Evolutionary conservation across 2,329 filamentous ascomycete species (phyloP), one percentile per base, ranked within the genome.

Genomic region (Trichoderma sp.): DNA sequence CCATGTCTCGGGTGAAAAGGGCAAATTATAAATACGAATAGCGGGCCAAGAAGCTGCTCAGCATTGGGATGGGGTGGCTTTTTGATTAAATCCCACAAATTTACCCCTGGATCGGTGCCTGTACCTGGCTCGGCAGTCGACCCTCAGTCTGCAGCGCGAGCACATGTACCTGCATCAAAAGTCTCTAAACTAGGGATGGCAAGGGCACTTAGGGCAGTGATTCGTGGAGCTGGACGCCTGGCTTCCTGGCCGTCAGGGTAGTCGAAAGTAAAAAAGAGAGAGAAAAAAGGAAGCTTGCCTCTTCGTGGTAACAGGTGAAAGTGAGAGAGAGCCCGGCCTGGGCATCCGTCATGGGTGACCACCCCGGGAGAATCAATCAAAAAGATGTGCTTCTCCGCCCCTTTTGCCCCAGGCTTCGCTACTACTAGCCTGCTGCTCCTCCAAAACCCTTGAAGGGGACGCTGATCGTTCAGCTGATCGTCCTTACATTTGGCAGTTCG

Each of bases 11-110:
- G 53, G 47, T 68, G 64, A 64, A 59, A 71, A 71, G 70, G 70
- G 70, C 55, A 71, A 68, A 68, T 71, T 71, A 64, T 68, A 57
- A 71, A 71, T 71, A 71, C 70, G 70, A 71, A 71, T 67, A 64
- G 68, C 55, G 55, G 63, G 65, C 26, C 58, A 61, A 23, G 30
- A n/a, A 28, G 65, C 55, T 26, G 62, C 70, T 59, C 13, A 39
- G 34, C 59, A 32, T 57, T 55, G 62, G 43, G 47, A 43, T 50
- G 68, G 67, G 39, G 67, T 62, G 64, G 50, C 20, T 53, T n/a
- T 70, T 70, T 70, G 58, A 70, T 70, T 70, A 70, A 70, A 47
- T 30, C 68, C 68, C 68, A 70, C 68, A 70, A 70, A 36, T 61
- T 67, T 67, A 32, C 70, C 70, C 63, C 63, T 67, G 70, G 70